phyloP scores from a whole-genome alignment of 345 rosid species.

The Raphanus sativus region DNA sequence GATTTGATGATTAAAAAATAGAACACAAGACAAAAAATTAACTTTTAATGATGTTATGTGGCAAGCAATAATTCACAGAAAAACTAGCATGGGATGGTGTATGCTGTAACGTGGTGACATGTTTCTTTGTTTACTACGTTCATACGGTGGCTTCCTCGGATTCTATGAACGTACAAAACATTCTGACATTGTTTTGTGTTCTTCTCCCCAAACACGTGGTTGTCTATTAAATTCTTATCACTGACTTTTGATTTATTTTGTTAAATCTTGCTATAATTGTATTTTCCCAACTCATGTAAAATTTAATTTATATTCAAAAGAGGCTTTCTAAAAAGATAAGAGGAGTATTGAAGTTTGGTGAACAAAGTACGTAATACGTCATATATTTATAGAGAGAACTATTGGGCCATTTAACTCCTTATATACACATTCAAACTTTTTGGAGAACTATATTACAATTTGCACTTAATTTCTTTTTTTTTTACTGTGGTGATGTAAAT shows the following conservation, averaged over 20 bases:
- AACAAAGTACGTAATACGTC: constrained; percentile 11
- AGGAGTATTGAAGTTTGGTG: not conserved
- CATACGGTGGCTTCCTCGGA: constrained; percentile 4
- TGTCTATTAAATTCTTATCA: not conserved
- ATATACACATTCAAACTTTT: not conserved
- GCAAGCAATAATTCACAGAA: not conserved
- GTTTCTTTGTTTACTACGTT: not conserved
- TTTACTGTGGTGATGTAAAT: not conserved
- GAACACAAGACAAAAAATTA: not conserved
- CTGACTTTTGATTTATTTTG: not conserved
- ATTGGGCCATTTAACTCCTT: too few relatives aligned
- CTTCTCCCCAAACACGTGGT: constrained; percentile 17
- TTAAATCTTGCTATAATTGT: not conserved
- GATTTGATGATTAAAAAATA: not conserved
- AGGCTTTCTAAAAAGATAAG: constrained; percentile 8
- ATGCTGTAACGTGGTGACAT: constrained; percentile 39
- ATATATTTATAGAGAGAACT: not conserved
- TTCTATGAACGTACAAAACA: constrained; percentile 11
- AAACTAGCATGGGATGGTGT: not conserved
- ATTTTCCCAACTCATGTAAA: not conserved
- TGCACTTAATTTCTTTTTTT: not conserved
- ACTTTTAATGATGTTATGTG: not conserved
- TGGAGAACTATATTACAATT: not conserved
- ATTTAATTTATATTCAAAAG: not conserved
- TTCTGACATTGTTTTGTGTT: constrained; percentile 20